Evolutionary conservation across 2,329 filamentous ascomycete genomes (phyloP).

Genomic region (Nigrospora sphaerica): DNA sequence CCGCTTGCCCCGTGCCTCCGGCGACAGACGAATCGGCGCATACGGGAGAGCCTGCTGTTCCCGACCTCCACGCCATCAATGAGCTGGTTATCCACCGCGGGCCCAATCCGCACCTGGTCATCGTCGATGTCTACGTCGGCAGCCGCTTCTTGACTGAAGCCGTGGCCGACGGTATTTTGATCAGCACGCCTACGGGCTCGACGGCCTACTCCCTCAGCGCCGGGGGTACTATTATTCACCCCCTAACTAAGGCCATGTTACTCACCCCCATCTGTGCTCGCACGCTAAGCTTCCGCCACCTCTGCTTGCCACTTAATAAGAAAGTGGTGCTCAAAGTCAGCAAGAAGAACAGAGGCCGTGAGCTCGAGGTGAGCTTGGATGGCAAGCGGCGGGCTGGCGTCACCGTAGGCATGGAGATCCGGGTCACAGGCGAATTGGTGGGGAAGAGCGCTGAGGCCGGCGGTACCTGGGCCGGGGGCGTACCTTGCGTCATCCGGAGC

Average conservation of each 20-base stretch:
- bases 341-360: conserved; percentile 68
- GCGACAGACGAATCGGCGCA: conserved; percentile 3
- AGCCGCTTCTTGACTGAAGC: conserved; percentile 87
- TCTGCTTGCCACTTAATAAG: conserved; percentile 82
- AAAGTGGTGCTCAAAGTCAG: conserved; percentile 77
- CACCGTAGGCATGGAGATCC: conserved; percentile 72
- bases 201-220: conserved; percentile 94
- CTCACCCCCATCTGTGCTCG: conserved; percentile 92
- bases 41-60: conserved; percentile 15
- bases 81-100: conserved; percentile 92
- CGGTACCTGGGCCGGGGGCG: conserved; percentile 48
- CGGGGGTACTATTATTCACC: conserved; percentile 90
- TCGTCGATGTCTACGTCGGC: conserved; percentile 87
- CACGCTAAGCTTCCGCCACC: conserved; percentile 82
- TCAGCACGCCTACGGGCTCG: conserved; percentile 88
- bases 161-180: conserved; percentile 89
- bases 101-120: conserved; percentile 79
- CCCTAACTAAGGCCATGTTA: conserved; percentile 78
- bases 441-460: conserved; percentile 28
- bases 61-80: conserved; percentile 70
- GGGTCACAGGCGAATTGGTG: conserved; percentile 82
- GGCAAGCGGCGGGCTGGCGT: conserved; percentile 64
- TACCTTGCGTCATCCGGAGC: conserved; percentile 80
- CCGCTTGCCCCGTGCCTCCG: conserved; percentile 23
- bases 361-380: conserved; percentile 74